Conservation (phyloP, 129 eudicot species). For the Sambucus nigra region DNA sequence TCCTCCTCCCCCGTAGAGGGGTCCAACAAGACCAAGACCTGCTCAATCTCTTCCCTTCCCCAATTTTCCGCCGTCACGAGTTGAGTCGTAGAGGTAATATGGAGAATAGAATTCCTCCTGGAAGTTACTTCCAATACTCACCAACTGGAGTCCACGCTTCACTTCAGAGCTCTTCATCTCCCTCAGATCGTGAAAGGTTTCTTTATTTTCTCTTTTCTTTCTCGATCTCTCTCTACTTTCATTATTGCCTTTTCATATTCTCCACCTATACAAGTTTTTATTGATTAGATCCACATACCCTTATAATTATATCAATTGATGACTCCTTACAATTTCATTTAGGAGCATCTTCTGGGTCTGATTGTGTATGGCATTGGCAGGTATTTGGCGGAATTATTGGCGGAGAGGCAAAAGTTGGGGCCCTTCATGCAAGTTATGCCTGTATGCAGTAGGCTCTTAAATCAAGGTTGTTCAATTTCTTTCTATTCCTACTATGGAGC, state of each 20-base stretch:
- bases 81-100: conserved; percentile 19
- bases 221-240: background rate
- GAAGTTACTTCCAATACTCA: conserved; percentile 81
- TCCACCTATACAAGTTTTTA: no score
- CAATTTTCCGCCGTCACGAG: conserved; percentile 11
- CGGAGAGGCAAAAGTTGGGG: conserved; percentile 62
- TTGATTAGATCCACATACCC: no score
- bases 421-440: conserved; percentile 75
- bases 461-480: conserved; percentile 40
- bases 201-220: background rate
- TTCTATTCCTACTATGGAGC: no score
- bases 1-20: conserved; percentile 26
- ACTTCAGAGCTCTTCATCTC: conserved; percentile 59
- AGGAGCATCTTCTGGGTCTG: conserved; percentile 11
- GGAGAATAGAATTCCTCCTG: conserved; percentile 64
- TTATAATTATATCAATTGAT: no score
- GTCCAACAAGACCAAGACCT: conserved; percentile 34
- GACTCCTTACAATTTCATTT: no score
- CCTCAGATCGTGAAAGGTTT: conserved; percentile 69
- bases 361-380: conserved; percentile 23
- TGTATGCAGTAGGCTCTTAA: conserved; percentile 63
- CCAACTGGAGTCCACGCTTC: conserved; percentile 54
- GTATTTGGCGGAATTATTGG: conserved; percentile 59
- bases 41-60: conserved; percentile 20
- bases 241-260: no score